Evolutionary conservation across 2,329 filamentous ascomycete species (phyloP), one percentile per base, ranked within the genome.

Genomic region (Malbranchea zuffiana): DNA sequence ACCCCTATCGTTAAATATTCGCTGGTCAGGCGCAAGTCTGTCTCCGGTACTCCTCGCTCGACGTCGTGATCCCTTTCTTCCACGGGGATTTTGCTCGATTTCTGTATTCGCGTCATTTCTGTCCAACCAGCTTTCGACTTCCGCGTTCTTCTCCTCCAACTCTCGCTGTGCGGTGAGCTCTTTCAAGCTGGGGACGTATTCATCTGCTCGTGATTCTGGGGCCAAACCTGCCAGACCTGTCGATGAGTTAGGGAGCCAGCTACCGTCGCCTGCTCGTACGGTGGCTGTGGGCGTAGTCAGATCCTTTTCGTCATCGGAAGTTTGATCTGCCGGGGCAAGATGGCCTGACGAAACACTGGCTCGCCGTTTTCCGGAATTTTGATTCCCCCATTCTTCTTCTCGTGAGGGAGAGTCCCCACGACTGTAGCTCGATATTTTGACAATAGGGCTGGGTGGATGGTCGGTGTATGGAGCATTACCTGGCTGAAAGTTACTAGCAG

Each of bases 71-170:
- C 42, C 33, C 16, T 47, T 46, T 6, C 39, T 41, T 34, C 42
- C 45, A 35, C 47, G 50, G 15, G 44, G 43, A 11, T 55, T 50
- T 26, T 58, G 54, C 18, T 54, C 56, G n/a, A 50, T 46, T 35
- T 57, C 59, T 36, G 63, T 65, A 28, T 59, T 65, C 11, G 61
- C 63, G 27, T 64, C 63, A 44, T 64, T 70, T n/a, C 63, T 63
- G 8, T 63, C 61, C 10, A 72, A 61, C 72, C 72, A 75, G 15
- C 63, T 57, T 35, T 62, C 59, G 21, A 75, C 71, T 36, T 72
- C 68, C 6, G 62, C 57, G 40, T 72, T 71, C 47, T 66, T 72
- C 34, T 72, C 66, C 3, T 64, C 60, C 20, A 63, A 54, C 21
- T 64, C 55, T 33, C 65, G 61, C 40, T 64, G 56, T 28, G 64